Evolutionary conservation across 1,139 yeast genomes (phyloP).

Genomic region (Kodamaea suecica): DNA sequence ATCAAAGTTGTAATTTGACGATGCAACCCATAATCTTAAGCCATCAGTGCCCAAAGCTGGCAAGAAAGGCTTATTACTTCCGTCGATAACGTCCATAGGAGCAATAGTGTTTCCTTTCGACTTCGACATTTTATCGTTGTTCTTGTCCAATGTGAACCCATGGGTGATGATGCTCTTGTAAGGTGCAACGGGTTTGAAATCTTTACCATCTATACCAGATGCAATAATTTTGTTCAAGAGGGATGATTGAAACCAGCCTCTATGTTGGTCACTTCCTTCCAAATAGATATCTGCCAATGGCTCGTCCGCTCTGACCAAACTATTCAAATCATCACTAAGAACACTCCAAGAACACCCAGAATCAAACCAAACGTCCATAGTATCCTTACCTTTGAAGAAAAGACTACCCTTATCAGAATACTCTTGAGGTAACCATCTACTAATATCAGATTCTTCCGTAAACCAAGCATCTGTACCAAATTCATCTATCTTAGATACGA

Average conservation of each 20-base stretch:
- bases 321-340: slow-evolving; percentile 39
- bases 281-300: slow-evolving; percentile 73
- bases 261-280: slow-evolving; percentile 96
- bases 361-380: slow-evolving; percentile 99
- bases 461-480: slow-evolving; percentile 85
- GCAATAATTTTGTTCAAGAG: slow-evolving; percentile 71
- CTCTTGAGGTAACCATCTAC: slow-evolving; percentile 68
- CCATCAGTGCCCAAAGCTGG: slow-evolving; percentile 92
- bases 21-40: slow-evolving; percentile 85
- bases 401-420: slow-evolving; percentile 33
- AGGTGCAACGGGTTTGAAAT: slow-evolving; percentile 58
- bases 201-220: slow-evolving; percentile 29
- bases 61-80: slow-evolving; percentile 51
- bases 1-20: slow-evolving; percentile 81
- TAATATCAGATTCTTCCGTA: slow-evolving; percentile 45
- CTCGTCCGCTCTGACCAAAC: slow-evolving; percentile 21
- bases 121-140: slow-evolving; percentile 90
- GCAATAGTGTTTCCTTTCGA: slow-evolving; percentile 79
- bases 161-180: slow-evolving; percentile 79
- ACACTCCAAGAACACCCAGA: slow-evolving; percentile 93
- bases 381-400: slow-evolving; percentile 71
- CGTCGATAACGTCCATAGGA: slow-evolving; percentile 67
- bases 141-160: slow-evolving; percentile 86
- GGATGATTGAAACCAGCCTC: slow-evolving; percentile 99
- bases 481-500: slow-evolving; percentile 51